Evolutionary conservation across 805 yeast species (phyloP), one percentile per base, ranked within the genome.

Genomic region (Torulaspora maleeae): DNA sequence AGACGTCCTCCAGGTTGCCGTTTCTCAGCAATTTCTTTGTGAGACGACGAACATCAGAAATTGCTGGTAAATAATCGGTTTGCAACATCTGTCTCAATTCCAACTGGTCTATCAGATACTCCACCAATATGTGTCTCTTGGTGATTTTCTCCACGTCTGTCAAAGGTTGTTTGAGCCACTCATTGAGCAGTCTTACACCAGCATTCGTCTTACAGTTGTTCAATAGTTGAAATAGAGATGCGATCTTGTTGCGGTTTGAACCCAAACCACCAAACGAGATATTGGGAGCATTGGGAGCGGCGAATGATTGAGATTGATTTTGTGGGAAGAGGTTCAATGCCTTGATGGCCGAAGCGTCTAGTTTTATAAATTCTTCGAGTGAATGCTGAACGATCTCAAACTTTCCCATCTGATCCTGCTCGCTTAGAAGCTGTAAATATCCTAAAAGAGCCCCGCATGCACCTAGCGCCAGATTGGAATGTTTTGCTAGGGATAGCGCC

Each of bases 81-180:
- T 82, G 84, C 34, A 90, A 63, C 17, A 74, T 70, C 10, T 81
- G 77, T 48, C 96, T 74, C 43, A 84, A 59, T 51, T 77, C 78
- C 5, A 87, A 67, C 54, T 89, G 86, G 27, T 82, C 77, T n/a
- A 86, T 72, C 52, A 93, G 67, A 47, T 77, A 74, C 22, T 79
- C 83, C n/a, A 91, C 95, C 40, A 93, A 68, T 6, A 70, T 63
- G 52, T 86, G 96, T 41, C 99, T 75, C 36, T 79, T 72, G 32
- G 68, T 63, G 32, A 93, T 89, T 41, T 73, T 79, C 0, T 55
- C 59, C 9, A 75, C 59, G 52, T 80, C 79, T 43, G 95, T 82
- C 39, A 93, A 73, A 0, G 99, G 99, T 66, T 93, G 99, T 60
- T 91, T 93, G 49, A 93, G 73, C 99, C 99, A 93, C 59, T 88